Percentiles rank a stretch among this genome's conserved stretches.
phyloP scores from a whole-genome alignment of 495 filamentous ascomycete genomes.

The Gamarada debralockiae region DNA sequence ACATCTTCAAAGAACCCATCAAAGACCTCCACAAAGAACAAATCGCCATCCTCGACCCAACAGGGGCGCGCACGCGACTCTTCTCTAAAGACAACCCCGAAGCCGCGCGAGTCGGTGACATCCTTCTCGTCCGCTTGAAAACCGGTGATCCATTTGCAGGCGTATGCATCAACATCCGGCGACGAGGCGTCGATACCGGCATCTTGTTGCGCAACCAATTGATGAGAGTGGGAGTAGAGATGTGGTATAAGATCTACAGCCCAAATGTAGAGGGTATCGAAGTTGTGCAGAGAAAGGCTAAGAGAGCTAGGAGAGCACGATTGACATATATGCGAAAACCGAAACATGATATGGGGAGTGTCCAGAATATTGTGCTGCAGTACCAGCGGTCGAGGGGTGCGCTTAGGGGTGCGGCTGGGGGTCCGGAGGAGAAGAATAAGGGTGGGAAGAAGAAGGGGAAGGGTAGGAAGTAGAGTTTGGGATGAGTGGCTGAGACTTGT shows the following conservation, averaged over 20 bases:
- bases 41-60: conserved; percentile 73
- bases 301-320: conserved; percentile 82
- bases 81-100: conserved; percentile 75
- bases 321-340: conserved; percentile 88
- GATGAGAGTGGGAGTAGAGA: conserved; percentile 84
- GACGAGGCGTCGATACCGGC: conserved; percentile 80
- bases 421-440: conserved; percentile 12
- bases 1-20: conserved; percentile 56
- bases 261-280: conserved; percentile 89
- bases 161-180: conserved; percentile 77
- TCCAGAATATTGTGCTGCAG: conserved; percentile 63
- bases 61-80: conserved; percentile 71
- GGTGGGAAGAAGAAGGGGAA: conserved; percentile 21
- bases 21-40: conserved; percentile 58
- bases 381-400: conserved; percentile 60
- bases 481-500: conserved; percentile 2
- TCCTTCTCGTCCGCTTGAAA: conserved; percentile 75
- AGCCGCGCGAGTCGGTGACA: conserved; percentile 74
- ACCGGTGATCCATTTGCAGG: conserved; percentile 89
- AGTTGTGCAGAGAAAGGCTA: conserved; percentile 79
- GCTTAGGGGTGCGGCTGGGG: conserved; percentile 29
- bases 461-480: conserved; percentile 13
- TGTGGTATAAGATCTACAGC: conserved; percentile 93
- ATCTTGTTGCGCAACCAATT: conserved; percentile 81
- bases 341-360: conserved; percentile 43